These are phyloP conservation scores for Saccharomyces pastorianus DNA, from an alignment of 1,139 yeast species.

Conservation along the genomic window DNA sequence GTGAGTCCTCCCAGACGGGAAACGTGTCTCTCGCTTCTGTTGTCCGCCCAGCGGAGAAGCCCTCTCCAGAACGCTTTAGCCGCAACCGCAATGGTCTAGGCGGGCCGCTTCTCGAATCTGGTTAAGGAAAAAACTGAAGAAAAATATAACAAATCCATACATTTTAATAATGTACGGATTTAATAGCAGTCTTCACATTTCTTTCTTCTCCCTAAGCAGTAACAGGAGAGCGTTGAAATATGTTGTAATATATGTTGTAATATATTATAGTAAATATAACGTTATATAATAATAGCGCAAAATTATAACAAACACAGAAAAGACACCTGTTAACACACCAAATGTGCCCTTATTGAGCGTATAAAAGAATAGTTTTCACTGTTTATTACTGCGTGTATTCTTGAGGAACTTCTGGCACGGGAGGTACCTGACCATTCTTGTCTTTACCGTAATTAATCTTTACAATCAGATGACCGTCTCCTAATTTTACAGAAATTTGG, in stretches of 20 bases:
- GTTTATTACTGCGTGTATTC: constrained; percentile 5
- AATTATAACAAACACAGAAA: neutral
- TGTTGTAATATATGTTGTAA: neutral
- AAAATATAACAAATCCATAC: neutral
- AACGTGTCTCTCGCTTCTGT: neutral
- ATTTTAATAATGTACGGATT: neutral
- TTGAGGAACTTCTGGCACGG: constrained; percentile 13
- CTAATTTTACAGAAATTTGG: constrained; percentile 26
- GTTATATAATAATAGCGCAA: neutral
- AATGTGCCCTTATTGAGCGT: neutral
- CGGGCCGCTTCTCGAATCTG: neutral
- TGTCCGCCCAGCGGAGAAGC: neutral
- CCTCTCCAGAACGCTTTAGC: neutral
- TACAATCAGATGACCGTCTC: constrained; percentile 26
- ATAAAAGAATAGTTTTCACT: neutral
- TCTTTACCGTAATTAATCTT: constrained; percentile 20
- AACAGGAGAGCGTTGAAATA: neutral
- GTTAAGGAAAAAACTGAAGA: neutral
- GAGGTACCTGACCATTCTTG: constrained; percentile 17
- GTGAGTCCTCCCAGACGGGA: neutral
- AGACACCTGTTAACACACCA: neutral
- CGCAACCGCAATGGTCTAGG: neutral
- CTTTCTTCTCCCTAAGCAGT: no score
- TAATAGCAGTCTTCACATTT: neutral
- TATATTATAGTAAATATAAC: neutral